Evolutionary conservation across 441 rosid species (phyloP), one percentile per base, ranked within the genome.

Genomic region (Adansonia madagascariensis): DNA sequence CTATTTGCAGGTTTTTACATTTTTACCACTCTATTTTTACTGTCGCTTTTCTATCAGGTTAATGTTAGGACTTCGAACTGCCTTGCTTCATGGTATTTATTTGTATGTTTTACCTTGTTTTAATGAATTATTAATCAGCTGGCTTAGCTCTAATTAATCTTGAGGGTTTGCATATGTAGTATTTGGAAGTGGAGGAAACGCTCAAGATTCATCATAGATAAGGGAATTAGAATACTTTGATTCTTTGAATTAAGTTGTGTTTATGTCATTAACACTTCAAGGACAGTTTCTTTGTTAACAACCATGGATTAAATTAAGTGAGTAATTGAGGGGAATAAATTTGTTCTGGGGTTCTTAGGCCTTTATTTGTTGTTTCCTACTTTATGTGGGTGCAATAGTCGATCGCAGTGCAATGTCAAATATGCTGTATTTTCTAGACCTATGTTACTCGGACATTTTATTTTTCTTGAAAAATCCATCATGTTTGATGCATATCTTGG

Each of bases 1-100:
- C 39, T 35, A 3, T 35, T 35, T 3, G 98, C 97, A 91, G 97
- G 98, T 93, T 74, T 56, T 44, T 2, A 47, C 41, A 35, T 18
- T 44, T 15, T 71, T 20, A 50, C 70, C 22, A 17, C 22, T 46
- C 43, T 41, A 41, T 41, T 44, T 6, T 22, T 8, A 57, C 31
- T 20, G 62, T 20, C 27, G 8, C 24, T 3, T 18, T 57, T 20
- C 11, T 20, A 22, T 57, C 62, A 57, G 8, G 24, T 57, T 57
- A 8, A 6, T 44, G 47, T 44, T 44, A 18, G 31, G 2, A 65
- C 15, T 46, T 8, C 39, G 10, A 47, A 20, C 1, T 14, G 27
- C 44, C 0, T 31, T n/a, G 43, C 17, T 50, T 62, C 44, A 12
- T 62, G 35, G 65, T 24, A 10, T 61, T 27, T 8, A 18, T 57